Evolutionary conservation across 1,284 basidiomycete genomes (phyloP).

Genomic region (Ceratobasidium sp.): DNA sequence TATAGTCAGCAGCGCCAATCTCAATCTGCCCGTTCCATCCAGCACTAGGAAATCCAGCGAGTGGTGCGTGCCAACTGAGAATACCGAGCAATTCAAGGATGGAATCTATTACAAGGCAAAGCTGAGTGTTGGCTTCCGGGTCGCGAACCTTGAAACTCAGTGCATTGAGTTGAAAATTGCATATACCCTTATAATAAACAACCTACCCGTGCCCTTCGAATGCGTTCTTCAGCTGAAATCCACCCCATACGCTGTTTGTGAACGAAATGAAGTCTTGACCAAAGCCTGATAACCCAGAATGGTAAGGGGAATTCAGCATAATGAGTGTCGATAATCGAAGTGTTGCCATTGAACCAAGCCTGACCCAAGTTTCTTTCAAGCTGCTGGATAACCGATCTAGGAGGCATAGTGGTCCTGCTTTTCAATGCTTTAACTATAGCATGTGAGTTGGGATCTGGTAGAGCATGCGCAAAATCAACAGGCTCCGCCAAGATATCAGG

Average conservation of each 20-base stretch:
- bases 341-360: constrained; percentile 1
- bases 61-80: not conserved
- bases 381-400: not conserved
- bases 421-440: not conserved
- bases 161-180: not conserved
- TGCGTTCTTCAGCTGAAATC: not conserved
- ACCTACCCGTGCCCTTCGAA: not conserved
- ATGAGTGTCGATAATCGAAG: not conserved
- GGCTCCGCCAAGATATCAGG: not conserved
- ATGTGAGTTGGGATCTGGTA: not conserved
- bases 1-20: not conserved
- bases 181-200: not conserved
- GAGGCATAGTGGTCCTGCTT: not conserved
- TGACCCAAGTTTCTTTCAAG: not conserved
- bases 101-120: not conserved
- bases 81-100: not conserved
- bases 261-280: not conserved
- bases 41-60: not conserved
- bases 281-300: not conserved
- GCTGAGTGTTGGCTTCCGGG: not conserved
- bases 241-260: not conserved
- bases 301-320: not conserved
- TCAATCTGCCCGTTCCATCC: not conserved
- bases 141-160: not conserved
- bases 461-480: not conserved